Percentiles rank a stretch among this genome's conserved stretches.
Conservation (phyloP, 495 filamentous ascomycete genomes). For the Aspergillus diversus region DNA sequence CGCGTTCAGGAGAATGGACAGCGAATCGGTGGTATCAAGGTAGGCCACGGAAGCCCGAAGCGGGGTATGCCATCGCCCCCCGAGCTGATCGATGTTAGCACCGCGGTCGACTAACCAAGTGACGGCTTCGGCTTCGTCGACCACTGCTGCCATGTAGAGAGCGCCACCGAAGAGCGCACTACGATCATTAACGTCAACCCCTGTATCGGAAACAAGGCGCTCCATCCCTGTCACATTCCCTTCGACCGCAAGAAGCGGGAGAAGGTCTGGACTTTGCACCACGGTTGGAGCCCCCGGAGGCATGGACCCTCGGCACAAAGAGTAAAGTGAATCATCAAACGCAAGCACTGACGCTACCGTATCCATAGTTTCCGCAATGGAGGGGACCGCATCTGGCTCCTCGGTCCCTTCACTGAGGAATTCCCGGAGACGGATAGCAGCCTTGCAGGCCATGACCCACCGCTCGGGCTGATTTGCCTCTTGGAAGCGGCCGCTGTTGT, state of each 20-base stretch:
- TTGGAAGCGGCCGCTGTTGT: background rate
- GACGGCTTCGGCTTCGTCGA: background rate
- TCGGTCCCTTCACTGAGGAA: background rate
- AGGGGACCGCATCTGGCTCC: background rate
- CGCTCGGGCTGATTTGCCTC: background rate
- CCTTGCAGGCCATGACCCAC: background rate
- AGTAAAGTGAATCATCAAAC: background rate
- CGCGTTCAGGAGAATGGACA: background rate
- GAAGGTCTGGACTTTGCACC: background rate
- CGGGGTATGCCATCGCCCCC: conserved; percentile 7
- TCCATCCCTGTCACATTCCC: background rate
- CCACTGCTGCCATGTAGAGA: background rate
- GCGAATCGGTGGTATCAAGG: background rate
- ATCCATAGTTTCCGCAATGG: background rate
- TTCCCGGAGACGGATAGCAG: background rate
- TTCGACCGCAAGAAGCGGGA: background rate
- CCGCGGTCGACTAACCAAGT: conserved; percentile 1
- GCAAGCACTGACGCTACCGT: background rate
- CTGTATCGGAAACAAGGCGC: background rate
- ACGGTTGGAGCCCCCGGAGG: background rate
- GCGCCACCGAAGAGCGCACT: background rate
- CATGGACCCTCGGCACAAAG: background rate
- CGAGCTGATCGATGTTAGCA: conserved; percentile 5
- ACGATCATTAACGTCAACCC: background rate
- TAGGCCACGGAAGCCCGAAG: conserved; percentile 7